Conservation (phyloP, 2,329 filamentous ascomycete species). For the Sporothrix luriei region DNA sequence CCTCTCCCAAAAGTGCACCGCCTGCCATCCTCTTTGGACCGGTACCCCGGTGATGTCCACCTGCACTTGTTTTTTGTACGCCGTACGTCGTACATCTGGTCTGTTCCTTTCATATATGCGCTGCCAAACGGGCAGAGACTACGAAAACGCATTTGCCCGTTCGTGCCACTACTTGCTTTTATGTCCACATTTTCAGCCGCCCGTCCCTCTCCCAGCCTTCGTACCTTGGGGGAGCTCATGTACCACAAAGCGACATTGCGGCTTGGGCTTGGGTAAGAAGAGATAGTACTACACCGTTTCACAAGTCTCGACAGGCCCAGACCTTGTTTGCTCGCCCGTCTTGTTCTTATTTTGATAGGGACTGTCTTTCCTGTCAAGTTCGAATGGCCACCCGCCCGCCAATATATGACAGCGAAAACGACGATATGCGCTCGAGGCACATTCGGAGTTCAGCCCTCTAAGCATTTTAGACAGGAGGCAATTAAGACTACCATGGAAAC, state of each 20-base stretch:
- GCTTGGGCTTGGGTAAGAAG: no score
- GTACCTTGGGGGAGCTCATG: neutral
- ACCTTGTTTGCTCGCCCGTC: neutral
- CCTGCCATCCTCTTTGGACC: neutral
- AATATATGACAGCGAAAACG: conserved; percentile 6
- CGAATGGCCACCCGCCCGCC: conserved; percentile 1
- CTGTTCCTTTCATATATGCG: neutral
- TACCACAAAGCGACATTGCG: neutral
- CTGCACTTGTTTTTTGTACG: neutral
- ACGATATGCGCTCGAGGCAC: conserved; percentile 9
- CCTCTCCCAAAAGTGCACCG: neutral
- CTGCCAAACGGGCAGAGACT: conserved; percentile 21
- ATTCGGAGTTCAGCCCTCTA: neutral
- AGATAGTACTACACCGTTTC: neutral
- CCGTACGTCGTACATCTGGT: neutral
- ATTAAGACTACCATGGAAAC: neutral
- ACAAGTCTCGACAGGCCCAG: neutral
- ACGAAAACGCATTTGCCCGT: conserved; percentile 4
- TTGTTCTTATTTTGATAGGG: no score
- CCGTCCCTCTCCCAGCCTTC: neutral
- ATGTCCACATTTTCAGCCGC: neutral
- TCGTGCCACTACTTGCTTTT: conserved; percentile 3
- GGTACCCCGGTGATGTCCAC: neutral
- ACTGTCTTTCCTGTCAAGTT: neutral
- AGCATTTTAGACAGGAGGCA: neutral